Base-by-base conservation (phyloP, 202 grass and related monocot genomes). In the Schoenoplectus tabernaemontani region DNA sequence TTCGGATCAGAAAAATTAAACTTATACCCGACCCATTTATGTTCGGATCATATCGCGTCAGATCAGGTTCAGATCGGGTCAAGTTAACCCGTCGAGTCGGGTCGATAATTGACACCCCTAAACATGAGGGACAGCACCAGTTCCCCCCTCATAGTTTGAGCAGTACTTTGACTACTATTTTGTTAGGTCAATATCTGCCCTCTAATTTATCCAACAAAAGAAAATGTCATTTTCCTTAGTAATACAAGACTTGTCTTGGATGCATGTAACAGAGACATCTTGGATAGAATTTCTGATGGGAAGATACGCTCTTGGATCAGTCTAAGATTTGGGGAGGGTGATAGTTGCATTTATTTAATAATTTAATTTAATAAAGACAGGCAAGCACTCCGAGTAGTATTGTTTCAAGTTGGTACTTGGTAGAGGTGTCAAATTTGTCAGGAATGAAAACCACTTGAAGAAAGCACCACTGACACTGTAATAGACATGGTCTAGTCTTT, bases 271-370 rank as follows among this genome's bases (percentile, higher is more conserved):
- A 62, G 59, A 62, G 59, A 62, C 10, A 62, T 62, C 22, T 60
- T 60, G 7, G 57, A 60, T 28, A 48, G 22, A 51, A 51, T 51
- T 73, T 5, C n/a, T 54, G 70, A 9, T 54, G 70, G 9, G 70
- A 32, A 74, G 70, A 74, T 74, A 74, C 16, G 38, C 65, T 70
- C 65, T 24, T 9, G 23, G 39, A 13, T 67, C 38, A 6, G 44
- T 73, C 69, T 74, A 74, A 74, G 70, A 74, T 74, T 53, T 51
- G 70, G 47, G 24, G 46, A 70, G 8, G 23, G 1, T 53, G 69
- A 73, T 72, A 53, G 44, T 32, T 48, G 23, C 5, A 72, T 72
- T 32, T 28, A 28, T 28, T 28, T 28, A 28, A 28, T 28, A 28
- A 2, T 72, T 47, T 13, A 32, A 32, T 54, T 62, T 32, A 62